Conservation (phyloP, 2,329 filamentous ascomycete genomes). For the Penicillium hesseltinei region DNA sequence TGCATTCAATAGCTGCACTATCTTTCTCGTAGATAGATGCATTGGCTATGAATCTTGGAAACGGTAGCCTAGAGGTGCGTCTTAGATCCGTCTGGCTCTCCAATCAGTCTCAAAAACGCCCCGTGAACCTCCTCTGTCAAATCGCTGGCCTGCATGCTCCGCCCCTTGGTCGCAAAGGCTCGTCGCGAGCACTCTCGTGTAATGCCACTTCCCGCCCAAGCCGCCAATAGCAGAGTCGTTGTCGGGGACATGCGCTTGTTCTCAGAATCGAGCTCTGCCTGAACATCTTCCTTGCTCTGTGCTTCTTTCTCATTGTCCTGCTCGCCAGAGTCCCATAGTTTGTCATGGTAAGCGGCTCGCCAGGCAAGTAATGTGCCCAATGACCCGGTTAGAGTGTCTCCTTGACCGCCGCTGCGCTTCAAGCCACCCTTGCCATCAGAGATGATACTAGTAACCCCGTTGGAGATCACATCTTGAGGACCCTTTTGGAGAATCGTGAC, state of each 20-base stretch:
- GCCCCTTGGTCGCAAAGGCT: constrained; percentile 80
- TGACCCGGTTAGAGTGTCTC: constrained; percentile 88
- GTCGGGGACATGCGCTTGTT: constrained; percentile 56
- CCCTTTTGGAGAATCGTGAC: constrained; percentile 94
- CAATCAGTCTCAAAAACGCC: constrained; percentile 77
- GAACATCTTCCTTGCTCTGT: constrained; percentile 42
- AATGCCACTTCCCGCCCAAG: constrained; percentile 81
- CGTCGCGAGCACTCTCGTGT: constrained; percentile 87
- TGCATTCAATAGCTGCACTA: not conserved
- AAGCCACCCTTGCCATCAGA: constrained; percentile 76
- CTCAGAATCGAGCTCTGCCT: constrained; percentile 44
- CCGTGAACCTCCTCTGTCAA: constrained; percentile 84
- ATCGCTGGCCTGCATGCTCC: constrained; percentile 88
- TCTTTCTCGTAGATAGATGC: not conserved
- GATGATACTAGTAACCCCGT: constrained; percentile 71
- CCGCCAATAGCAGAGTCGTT: constrained; percentile 69
- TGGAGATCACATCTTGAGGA: constrained; percentile 73
- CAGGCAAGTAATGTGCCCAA: constrained; percentile 87
- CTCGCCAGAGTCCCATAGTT: constrained; percentile 64
- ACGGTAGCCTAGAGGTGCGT: constrained; percentile 28
- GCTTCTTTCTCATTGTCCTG: constrained; percentile 32
- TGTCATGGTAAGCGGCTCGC: constrained; percentile 80
- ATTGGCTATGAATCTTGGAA: not conserved
- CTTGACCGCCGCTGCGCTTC: constrained; percentile 92
- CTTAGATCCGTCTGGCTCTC: constrained; percentile 58